Evolutionary conservation across 306 rosid species (phyloP).

Genomic region (Vigna hirtella): DNA sequence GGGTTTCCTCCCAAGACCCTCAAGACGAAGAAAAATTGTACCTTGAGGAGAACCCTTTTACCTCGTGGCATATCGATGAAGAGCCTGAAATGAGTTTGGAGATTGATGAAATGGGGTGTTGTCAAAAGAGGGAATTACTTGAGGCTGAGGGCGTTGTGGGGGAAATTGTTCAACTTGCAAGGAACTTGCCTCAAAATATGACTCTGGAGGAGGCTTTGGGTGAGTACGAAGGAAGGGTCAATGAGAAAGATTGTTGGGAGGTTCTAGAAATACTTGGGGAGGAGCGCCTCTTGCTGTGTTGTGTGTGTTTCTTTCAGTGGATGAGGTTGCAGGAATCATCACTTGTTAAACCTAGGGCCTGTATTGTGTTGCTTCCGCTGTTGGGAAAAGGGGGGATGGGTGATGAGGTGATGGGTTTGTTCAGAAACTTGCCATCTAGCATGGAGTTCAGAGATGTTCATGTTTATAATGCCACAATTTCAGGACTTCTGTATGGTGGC

Average conservation of each 20-base stretch:
- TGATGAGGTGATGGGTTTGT: conserved; percentile 67
- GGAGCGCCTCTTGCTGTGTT: conserved; percentile 57
- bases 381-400: conserved; percentile 85
- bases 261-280: conserved; percentile 66
- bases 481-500: conserved; percentile 65
- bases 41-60: conserved; percentile 61
- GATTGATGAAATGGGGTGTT: conserved; percentile 24
- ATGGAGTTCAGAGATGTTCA: conserved; percentile 72
- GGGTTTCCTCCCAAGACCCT: conserved; percentile 59
- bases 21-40: conserved; percentile 52
- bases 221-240: conserved; percentile 62
- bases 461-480: conserved; percentile 83
- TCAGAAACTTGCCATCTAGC: conserved; percentile 61
- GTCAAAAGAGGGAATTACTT: conserved; percentile 37
- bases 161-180: conserved; percentile 71
- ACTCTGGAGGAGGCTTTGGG: conserved; percentile 74
- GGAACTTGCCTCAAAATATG: conserved; percentile 61
- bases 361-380: conserved; percentile 71
- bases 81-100: conserved; percentile 46
- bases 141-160: conserved; percentile 58
- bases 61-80: conserved; percentile 58
- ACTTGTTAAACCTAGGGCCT: conserved; percentile 68
- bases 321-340: conserved; percentile 81
- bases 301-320: conserved; percentile 91
- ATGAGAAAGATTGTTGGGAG: conserved; percentile 61